Base-by-base conservation (phyloP, 352 stramenopile genomes). In the Pythium chondricola region DNA sequence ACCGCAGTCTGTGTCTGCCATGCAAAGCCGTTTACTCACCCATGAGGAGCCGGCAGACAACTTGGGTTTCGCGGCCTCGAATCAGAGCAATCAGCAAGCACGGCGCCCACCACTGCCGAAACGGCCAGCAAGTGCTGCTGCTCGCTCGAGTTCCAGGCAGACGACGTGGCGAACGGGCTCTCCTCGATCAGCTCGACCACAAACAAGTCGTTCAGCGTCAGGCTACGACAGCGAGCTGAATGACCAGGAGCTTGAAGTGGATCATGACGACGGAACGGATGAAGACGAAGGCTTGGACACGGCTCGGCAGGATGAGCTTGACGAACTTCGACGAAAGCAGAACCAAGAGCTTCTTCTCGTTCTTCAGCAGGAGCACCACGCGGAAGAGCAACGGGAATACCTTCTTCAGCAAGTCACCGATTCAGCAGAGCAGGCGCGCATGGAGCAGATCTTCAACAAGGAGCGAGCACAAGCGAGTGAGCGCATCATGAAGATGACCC, bases 341-440 rank as follows among this genome's bases (percentile, higher is more conserved):
- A 94, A 93, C 35, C 63, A 83, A 33, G 74, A 89, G 51, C 38
- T 94, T 11, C 48, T 93, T 1, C 58, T 66, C 6, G 63, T 91
- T 21, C 58, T 94, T 4, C 67, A 92, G 41, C 66, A 91, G 46
- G 83, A 93, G 25, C 75, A 93, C 35, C 74, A 88, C 24, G 74
- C 80, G 0, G 83, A 94, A 58, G 79, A 89, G 56, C 76, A 92
- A 35, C 74, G 83, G 1, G 77, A 90, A 21, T 69, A 83, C 47
- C 56, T 91, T 21, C 27, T 89, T 14, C 57, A 51, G 0, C 70
- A 86, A 48, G 66, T 69, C 0, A 52, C 38, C 13, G 52, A 63
- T 39, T 39, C 46, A 6, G 38, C 36, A 2, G 83, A 94, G 41
- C 62, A 58, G 9, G 46, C 43, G 4, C 73, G 79, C 2, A 71